These are phyloP conservation scores for Reticulascus tulasneorum DNA, from an alignment of 2,329 filamentous ascomycete species.

Conservation along the genomic window DNA sequence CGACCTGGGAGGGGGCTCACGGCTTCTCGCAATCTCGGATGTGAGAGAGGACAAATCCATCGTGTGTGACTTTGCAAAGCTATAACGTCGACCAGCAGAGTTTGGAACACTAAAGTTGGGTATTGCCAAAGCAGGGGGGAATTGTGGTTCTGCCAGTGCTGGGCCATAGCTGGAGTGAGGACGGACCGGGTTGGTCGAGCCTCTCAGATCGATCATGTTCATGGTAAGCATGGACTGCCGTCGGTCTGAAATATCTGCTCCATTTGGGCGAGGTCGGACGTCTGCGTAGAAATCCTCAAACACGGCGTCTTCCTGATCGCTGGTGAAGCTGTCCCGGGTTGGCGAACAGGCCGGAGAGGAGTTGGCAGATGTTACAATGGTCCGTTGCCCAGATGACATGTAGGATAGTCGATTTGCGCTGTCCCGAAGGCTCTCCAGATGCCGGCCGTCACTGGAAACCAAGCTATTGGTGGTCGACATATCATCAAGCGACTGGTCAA, in stretches of 20 bases:
- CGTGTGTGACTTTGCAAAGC: conserved; percentile 29
- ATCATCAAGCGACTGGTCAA: conserved; percentile 46
- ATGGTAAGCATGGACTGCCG: conserved; percentile 48
- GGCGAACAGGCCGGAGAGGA: conserved; percentile 58
- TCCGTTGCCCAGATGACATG: conserved; percentile 58
- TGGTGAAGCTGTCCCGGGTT: conserved; percentile 46
- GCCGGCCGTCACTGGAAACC: conserved; percentile 54
- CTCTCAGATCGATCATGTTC: conserved; percentile 36
- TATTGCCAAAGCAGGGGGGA: conserved; percentile 23
- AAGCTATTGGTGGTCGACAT: conserved; percentile 55
- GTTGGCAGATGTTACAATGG: conserved; percentile 53
- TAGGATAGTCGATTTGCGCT: conserved; percentile 55
- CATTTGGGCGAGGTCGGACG: conserved; percentile 47
- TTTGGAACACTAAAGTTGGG: conserved; percentile 53
- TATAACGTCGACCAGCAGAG: conserved; percentile 43
- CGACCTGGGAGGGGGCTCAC: conserved; percentile 20
- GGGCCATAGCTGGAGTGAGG: conserved; percentile 20
- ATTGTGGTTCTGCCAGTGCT: neutral
- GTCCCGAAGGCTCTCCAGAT: conserved; percentile 54
- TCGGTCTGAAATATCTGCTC: conserved; percentile 45
- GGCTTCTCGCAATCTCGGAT: conserved; percentile 15
- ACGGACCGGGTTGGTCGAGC: conserved; percentile 19
- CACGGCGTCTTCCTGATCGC: conserved; percentile 19
- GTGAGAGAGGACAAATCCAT: conserved; percentile 13
- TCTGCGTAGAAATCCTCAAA: conserved; percentile 25